These are phyloP conservation scores for Pichia manshurica DNA, from an alignment of 805 yeast genomes.

Conservation along the genomic window DNA sequence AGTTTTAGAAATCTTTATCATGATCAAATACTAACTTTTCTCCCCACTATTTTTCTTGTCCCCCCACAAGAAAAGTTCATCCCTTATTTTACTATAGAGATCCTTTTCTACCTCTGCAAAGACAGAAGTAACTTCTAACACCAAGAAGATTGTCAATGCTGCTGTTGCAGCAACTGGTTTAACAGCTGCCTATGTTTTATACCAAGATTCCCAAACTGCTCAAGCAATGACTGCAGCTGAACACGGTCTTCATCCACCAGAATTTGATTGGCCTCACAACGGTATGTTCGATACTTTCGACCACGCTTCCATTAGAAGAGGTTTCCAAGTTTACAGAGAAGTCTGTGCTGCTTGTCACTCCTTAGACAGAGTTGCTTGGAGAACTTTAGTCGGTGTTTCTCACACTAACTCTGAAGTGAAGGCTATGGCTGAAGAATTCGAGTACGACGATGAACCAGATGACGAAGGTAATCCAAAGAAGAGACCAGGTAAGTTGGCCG, in stretches of 20 bases:
- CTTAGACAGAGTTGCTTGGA: slow-evolving; percentile 95
- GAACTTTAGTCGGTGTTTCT: slow-evolving; percentile 94
- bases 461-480: slow-evolving; percentile 96
- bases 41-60: background rate
- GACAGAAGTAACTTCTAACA: slow-evolving; percentile 28
- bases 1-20: too few relatives aligned
- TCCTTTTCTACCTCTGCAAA: slow-evolving; percentile 32
- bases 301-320: slow-evolving; percentile 96
- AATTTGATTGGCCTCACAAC: slow-evolving; percentile 87
- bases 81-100: slow-evolving; percentile 23
- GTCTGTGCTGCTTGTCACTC: slow-evolving; percentile 99
- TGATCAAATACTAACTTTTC: background rate
- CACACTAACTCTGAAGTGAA: slow-evolving; percentile 87
- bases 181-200: slow-evolving; percentile 73
- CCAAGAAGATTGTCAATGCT: slow-evolving; percentile 52
- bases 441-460: slow-evolving; percentile 94
- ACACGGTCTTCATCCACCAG: slow-evolving; percentile 96
- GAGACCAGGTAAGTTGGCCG: slow-evolving; percentile 98
- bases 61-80: too few relatives aligned
- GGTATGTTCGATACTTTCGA: slow-evolving; percentile 90
- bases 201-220: slow-evolving; percentile 81
- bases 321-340: slow-evolving; percentile 97
- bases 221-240: slow-evolving; percentile 98
- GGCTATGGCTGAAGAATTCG: slow-evolving; percentile 92
- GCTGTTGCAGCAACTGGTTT: slow-evolving; percentile 71